Conservation (phyloP, 768 basidiomycete genomes). For the Cubamyces lactineus region DNA sequence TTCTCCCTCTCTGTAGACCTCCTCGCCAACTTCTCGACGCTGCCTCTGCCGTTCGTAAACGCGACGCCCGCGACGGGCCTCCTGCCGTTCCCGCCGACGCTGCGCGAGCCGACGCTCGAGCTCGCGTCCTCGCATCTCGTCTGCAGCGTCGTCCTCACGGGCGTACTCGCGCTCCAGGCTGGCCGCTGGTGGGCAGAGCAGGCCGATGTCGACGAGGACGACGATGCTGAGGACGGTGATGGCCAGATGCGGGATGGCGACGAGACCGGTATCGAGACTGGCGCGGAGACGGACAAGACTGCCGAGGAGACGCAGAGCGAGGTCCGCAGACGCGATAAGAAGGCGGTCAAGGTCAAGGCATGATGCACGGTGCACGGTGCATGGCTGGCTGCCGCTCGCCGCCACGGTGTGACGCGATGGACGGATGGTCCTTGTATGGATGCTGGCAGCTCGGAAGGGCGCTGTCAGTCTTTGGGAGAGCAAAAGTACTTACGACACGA, state of each 20-base stretch:
- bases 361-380: not conserved
- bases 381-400: not conserved
- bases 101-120: conserved; percentile 69
- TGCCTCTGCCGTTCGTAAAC: conserved; percentile 45
- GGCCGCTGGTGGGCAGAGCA: conserved; percentile 86
- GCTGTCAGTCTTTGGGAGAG: not conserved
- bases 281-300: conserved; percentile 20
- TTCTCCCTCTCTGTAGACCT: conserved; percentile 47
- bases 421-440: too few relatives aligned
- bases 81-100: conserved; percentile 63
- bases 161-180: conserved; percentile 83
- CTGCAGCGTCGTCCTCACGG: conserved; percentile 85
- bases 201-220: conserved; percentile 63
- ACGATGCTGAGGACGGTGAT: conserved; percentile 29
- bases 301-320: conserved; percentile 10
- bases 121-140: conserved; percentile 85
- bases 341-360: conserved; percentile 8
- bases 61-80: conserved; percentile 15
- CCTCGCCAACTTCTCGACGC: conserved; percentile 56
- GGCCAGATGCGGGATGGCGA: too few relatives aligned
- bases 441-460: not conserved
- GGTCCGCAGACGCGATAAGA: conserved; percentile 14
- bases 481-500: conserved; percentile 22
- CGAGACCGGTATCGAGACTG: conserved; percentile 5
- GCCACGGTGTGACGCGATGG: not conserved